These are phyloP conservation scores for Willaertia magna DNA, from an alignment of 208 protist species.

Conservation along the genomic window DNA sequence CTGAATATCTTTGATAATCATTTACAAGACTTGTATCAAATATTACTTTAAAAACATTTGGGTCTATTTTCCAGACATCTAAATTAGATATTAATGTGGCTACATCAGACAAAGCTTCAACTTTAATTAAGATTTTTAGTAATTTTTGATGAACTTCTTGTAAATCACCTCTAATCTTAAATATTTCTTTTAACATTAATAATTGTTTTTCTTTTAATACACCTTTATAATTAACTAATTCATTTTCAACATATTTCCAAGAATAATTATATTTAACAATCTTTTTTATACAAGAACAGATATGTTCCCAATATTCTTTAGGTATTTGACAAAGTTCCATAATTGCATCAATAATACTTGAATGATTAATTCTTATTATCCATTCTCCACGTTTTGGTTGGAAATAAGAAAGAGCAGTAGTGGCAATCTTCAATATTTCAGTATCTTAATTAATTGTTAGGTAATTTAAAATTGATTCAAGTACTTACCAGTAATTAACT, in stretches of 20 bases:
- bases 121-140: not conserved
- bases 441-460: too few relatives aligned
- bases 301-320: not conserved
- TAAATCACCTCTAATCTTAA: not conserved
- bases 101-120: not conserved
- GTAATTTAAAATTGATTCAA: too few relatives aligned
- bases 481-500: not conserved
- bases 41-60: not conserved
- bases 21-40: not conserved
- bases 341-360: not conserved
- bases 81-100: not conserved
- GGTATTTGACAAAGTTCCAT: not conserved
- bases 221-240: not conserved
- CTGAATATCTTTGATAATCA: not conserved
- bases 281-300: not conserved
- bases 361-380: not conserved
- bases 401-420: not conserved
- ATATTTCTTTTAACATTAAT: not conserved
- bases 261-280: not conserved
- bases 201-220: not conserved
- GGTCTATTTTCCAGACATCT: not conserved
- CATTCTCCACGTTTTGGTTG: not conserved
- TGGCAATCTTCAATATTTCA: not conserved
- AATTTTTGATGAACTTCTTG: not conserved
- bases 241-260: not conserved